phyloP scores from a whole-genome alignment of 257 asterid species.

The Ajuga chamaepitys region DNA sequence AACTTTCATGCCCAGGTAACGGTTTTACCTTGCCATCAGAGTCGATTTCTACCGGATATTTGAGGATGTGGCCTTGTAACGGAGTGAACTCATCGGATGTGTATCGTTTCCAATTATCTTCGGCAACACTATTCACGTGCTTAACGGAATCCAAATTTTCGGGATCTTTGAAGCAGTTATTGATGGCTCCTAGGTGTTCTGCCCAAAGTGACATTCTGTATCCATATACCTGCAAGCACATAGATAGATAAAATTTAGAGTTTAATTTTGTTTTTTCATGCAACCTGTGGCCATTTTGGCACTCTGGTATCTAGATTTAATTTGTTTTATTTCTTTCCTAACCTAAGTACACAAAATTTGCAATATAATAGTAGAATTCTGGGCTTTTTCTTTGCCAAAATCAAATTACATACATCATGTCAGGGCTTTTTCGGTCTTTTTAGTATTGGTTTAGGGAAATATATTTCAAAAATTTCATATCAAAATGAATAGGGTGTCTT shows the following conservation, averaged over 20 bases:
- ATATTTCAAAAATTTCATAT: too few relatives aligned
- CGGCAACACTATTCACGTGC: conserved; percentile 46
- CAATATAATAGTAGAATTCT: too few relatives aligned
- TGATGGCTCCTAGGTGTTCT: conserved; percentile 50
- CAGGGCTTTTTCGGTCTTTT: too few relatives aligned
- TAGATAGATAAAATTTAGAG: not conserved
- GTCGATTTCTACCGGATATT: conserved; percentile 46
- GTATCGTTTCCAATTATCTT: conserved; percentile 62
- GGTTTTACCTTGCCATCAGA: conserved; percentile 48
- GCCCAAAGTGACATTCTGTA: conserved; percentile 88
- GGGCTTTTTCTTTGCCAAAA: too few relatives aligned
- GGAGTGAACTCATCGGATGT: conserved; percentile 36
- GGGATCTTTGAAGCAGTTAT: conserved; percentile 41
- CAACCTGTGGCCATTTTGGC: too few relatives aligned
- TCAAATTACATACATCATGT: too few relatives aligned
- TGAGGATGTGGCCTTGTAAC: conserved; percentile 68
- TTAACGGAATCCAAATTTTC: conserved; percentile 41
- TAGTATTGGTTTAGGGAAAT: too few relatives aligned
- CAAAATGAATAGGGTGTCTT: too few relatives aligned
- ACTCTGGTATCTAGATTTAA: too few relatives aligned
- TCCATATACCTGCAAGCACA: conserved; percentile 49
- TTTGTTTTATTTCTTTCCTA: too few relatives aligned
- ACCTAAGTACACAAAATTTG: too few relatives aligned
- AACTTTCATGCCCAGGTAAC: conserved; percentile 50
- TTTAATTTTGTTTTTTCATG: not conserved